A percentile compares a stretch with the other conserved stretches of the same genome.
phyloP scores from a whole-genome alignment of 2,329 filamentous ascomycete genomes.

The Claviceps arundinis region DNA sequence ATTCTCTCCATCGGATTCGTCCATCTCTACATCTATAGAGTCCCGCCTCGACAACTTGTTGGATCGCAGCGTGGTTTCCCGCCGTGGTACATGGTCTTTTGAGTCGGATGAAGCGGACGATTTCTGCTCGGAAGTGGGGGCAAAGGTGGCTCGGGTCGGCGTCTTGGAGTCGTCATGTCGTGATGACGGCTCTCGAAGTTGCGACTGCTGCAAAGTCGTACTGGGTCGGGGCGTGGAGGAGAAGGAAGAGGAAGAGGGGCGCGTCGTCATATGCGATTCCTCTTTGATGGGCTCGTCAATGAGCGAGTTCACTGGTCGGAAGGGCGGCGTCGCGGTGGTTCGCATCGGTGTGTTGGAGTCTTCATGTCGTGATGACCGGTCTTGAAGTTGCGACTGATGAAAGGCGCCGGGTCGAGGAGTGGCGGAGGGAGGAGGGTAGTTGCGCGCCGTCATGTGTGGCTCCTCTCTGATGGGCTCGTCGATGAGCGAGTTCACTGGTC shows the following conservation, averaged over 20 bases:
- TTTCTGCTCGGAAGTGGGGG: slow-evolving; percentile 31
- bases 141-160: slow-evolving; percentile 48
- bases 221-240: slow-evolving; percentile 20
- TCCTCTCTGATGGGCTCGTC: slow-evolving; percentile 20
- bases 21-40: slow-evolving; percentile 63
- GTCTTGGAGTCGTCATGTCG: slow-evolving; percentile 38
- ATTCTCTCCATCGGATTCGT: slow-evolving; percentile 55
- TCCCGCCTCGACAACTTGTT: slow-evolving; percentile 39
- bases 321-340: slow-evolving; percentile 32
- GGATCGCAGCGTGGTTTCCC: slow-evolving; percentile 46
- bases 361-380: slow-evolving; percentile 20
- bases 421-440: slow-evolving; percentile 12
- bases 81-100: slow-evolving; percentile 21
- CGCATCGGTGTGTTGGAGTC: slow-evolving; percentile 51
- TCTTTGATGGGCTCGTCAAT: slow-evolving; percentile 19
- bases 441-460: slow-evolving; percentile 22
- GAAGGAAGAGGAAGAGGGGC: slow-evolving; percentile 17
- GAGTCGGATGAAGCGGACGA: slow-evolving; percentile 34
- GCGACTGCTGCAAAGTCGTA: slow-evolving; percentile 20
- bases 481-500: slow-evolving; percentile 32
- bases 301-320: slow-evolving; percentile 34
- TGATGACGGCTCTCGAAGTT: slow-evolving; percentile 13
- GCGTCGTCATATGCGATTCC: slow-evolving; percentile 23
- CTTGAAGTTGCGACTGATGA: slow-evolving; percentile 15
- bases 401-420: slow-evolving; percentile 24